Conservation (phyloP, 805 yeast genomes). For the Saccharomycopsis oosterbeekiorum region DNA sequence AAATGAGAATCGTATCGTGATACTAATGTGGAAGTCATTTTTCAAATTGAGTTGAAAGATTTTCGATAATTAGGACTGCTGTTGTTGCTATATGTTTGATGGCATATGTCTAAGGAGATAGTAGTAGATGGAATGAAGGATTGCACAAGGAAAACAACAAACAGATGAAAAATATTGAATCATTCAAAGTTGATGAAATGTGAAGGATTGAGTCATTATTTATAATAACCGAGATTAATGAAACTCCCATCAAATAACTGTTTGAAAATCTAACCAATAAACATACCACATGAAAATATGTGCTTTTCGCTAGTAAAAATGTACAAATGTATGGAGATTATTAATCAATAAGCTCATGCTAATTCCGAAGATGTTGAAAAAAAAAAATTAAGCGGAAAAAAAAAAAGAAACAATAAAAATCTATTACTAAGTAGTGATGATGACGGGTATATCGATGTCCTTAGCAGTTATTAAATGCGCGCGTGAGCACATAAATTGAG, state of each 20-base stretch:
- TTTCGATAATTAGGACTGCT: too few relatives aligned
- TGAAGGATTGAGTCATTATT: not conserved
- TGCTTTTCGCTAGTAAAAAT: too few relatives aligned
- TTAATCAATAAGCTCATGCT: not conserved
- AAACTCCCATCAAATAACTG: not conserved
- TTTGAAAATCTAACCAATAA: not conserved
- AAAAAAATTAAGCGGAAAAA: not conserved
- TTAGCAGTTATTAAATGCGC: not conserved
- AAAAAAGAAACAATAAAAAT: not conserved
- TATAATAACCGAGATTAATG: not conserved
- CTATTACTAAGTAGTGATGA: not conserved
- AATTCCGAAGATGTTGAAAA: not conserved
- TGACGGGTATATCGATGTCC: not conserved
- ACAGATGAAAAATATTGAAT: not conserved
- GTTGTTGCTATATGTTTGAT: too few relatives aligned
- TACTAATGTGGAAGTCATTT: not conserved
- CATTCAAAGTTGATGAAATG: not conserved
- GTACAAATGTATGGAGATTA: not conserved
- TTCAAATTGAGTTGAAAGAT: not conserved
- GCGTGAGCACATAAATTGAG: not conserved
- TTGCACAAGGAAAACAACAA: not conserved
- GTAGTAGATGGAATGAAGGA: too few relatives aligned
- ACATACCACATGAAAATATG: too few relatives aligned
- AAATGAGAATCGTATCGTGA: conserved; percentile 8
- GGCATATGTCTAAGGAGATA: too few relatives aligned